Conservation (phyloP, 176 grass and related monocot genomes). For the Typha latifolia region DNA sequence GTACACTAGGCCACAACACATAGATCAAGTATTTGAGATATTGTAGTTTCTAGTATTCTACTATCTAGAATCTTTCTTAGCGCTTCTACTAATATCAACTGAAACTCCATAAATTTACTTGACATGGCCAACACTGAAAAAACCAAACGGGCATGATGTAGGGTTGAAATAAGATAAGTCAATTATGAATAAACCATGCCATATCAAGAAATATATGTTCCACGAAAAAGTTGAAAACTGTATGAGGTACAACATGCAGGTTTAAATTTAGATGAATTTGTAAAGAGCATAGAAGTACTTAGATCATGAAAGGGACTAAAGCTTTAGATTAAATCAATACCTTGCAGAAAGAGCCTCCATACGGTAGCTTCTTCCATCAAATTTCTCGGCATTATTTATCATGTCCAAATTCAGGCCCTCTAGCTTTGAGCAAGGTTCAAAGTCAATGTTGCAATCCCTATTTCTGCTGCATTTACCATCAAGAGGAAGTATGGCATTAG, state of each 20-base stretch:
- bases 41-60: no score
- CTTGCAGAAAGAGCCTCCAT: slow-evolving; percentile 33
- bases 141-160: no score
- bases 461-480: slow-evolving; percentile 12
- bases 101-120: no score
- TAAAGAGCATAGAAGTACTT: background rate
- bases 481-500: background rate
- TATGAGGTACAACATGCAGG: background rate
- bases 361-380: slow-evolving; percentile 9
- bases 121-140: no score
- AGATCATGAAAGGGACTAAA: background rate
- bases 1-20: no score
- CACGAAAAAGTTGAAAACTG: background rate
- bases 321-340: slow-evolving; percentile 16
- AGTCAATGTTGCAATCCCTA: slow-evolving; percentile 18
- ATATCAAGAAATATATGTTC: no score
- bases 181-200: no score
- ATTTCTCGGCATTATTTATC: slow-evolving; percentile 10
- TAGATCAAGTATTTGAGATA: no score
- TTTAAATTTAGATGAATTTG: background rate
- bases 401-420: slow-evolving; percentile 36
- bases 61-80: no score
- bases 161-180: no score
- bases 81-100: no score
- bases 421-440: slow-evolving; percentile 38